A percentile compares a stretch with the other conserved stretches of the same genome.
Conservation (phyloP, 371 early-diverging fungal genomes). For the Actinomortierella wolfii region DNA sequence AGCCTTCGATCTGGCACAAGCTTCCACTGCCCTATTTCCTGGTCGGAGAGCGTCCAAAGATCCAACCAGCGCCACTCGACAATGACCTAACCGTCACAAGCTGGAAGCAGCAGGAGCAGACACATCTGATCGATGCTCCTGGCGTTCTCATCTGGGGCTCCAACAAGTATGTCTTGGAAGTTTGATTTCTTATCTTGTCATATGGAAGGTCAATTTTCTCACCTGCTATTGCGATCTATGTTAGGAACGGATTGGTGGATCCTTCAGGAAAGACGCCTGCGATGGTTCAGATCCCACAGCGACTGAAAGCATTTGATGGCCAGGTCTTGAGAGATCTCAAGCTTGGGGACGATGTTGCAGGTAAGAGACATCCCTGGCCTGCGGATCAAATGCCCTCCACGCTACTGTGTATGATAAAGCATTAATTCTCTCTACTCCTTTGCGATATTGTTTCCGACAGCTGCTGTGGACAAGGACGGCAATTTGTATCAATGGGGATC, state of each 20-base stretch:
- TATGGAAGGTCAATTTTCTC: neutral
- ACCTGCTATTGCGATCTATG: neutral
- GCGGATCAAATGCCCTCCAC: too few relatives aligned
- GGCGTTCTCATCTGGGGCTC: slow-evolving; percentile 50
- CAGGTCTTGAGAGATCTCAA: slow-evolving; percentile 41
- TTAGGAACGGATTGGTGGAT: slow-evolving; percentile 36
- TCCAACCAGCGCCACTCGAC: slow-evolving; percentile 9
- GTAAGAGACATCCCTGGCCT: slow-evolving; percentile 5
- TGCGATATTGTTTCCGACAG: too few relatives aligned
- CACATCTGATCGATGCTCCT: slow-evolving; percentile 22
- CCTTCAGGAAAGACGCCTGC: slow-evolving; percentile 35
- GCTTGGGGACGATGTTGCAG: slow-evolving; percentile 43
- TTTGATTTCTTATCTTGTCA: neutral
- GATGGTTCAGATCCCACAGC: slow-evolving; percentile 38
- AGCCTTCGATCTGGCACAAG: too few relatives aligned
- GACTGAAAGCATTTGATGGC: slow-evolving; percentile 34
- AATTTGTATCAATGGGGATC: slow-evolving; percentile 48
- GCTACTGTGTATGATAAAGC: too few relatives aligned
- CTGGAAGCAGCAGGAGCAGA: slow-evolving; percentile 49
- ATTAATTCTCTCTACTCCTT: too few relatives aligned
- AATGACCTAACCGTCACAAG: slow-evolving; percentile 40
- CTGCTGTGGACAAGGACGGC: slow-evolving; percentile 45
- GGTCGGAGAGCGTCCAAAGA: too few relatives aligned
- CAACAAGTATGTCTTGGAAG: slow-evolving; percentile 31
- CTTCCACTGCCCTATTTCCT: too few relatives aligned